These are phyloP conservation scores for Globisporangium polare DNA, from an alignment of 352 stramenopile species.

Conservation along the genomic window DNA sequence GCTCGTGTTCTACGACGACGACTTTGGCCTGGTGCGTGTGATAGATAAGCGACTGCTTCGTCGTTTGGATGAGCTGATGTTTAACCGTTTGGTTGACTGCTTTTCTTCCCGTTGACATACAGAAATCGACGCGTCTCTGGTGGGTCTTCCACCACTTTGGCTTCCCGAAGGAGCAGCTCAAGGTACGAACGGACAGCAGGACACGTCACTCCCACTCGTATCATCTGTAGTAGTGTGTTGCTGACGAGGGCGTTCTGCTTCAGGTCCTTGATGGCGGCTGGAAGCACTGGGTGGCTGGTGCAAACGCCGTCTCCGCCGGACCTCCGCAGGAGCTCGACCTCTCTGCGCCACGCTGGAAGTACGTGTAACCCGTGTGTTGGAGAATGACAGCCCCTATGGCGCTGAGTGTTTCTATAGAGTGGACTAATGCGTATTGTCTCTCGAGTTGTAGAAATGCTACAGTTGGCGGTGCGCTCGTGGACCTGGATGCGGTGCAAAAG, in stretches of 20 bases:
- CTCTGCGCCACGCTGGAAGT: constrained; percentile 12
- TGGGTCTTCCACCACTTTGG: constrained; percentile 80
- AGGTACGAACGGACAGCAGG: constrained; percentile 25
- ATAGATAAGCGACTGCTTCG: neutral
- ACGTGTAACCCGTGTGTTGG: neutral
- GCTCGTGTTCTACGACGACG: constrained; percentile 80
- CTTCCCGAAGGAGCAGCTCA: constrained; percentile 68
- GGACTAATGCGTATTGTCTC: neutral
- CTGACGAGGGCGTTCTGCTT: neutral
- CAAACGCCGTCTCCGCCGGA: constrained; percentile 36
- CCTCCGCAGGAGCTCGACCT: neutral
- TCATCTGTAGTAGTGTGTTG: no score
- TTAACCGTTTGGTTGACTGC: no score
- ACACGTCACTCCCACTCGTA: no score
- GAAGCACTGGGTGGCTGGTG: constrained; percentile 59
- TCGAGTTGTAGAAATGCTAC: neutral
- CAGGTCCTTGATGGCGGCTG: constrained; percentile 69
- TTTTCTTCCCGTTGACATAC: neutral
- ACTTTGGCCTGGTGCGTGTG: constrained; percentile 47
- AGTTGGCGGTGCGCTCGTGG: constrained; percentile 20
- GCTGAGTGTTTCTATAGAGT: no score
- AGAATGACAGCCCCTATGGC: no score
- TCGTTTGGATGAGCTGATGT: neutral
- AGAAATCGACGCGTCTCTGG: constrained; percentile 70
- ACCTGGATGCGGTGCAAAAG: constrained; percentile 26